A percentile compares a stretch with the other conserved stretches of the same genome.
phyloP scores from a whole-genome alignment of 345 rosid genomes.

The Ailanthus altissimus region DNA sequence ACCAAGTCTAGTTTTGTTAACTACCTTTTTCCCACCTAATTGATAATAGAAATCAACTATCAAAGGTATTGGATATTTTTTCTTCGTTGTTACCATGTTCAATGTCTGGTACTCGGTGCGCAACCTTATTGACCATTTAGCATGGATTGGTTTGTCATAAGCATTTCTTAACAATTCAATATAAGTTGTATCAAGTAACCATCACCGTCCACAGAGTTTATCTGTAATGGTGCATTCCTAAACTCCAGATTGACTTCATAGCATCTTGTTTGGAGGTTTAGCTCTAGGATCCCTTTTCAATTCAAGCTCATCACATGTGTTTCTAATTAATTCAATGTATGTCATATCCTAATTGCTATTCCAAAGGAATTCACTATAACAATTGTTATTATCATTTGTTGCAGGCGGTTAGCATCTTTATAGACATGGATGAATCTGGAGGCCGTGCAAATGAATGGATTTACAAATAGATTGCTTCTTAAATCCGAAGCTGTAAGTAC shows the following conservation, averaged over 20 bases:
- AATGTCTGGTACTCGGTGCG: no score
- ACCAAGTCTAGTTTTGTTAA: neutral
- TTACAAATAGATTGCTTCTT: slow-evolving; percentile 56
- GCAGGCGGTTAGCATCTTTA: slow-evolving; percentile 99
- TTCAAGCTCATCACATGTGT: no score
- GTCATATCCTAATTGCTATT: no score
- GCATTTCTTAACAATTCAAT: neutral
- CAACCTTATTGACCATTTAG: no score
- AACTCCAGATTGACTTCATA: neutral
- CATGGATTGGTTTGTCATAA: neutral
- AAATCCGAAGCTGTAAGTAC: neutral
- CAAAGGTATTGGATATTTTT: neutral
- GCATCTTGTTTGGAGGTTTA: neutral
- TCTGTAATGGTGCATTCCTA: neutral
- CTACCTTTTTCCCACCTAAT: neutral
- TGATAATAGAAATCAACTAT: neutral
- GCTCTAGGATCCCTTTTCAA: neutral
- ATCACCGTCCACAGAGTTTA: neutral
- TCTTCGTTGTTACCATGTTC: neutral
- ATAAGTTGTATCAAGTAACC: neutral
- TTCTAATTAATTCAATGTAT: no score
- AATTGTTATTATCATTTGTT: slow-evolving; percentile 10
- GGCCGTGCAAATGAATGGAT: slow-evolving; percentile 98
- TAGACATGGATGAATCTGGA: slow-evolving; percentile 91
- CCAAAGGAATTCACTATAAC: neutral